Percentiles rank a stretch among this genome's conserved stretches.
These are phyloP conservation scores for Dispira simplex DNA, from an alignment of 192 early-diverging fungal genomes.

Conservation along the genomic window DNA sequence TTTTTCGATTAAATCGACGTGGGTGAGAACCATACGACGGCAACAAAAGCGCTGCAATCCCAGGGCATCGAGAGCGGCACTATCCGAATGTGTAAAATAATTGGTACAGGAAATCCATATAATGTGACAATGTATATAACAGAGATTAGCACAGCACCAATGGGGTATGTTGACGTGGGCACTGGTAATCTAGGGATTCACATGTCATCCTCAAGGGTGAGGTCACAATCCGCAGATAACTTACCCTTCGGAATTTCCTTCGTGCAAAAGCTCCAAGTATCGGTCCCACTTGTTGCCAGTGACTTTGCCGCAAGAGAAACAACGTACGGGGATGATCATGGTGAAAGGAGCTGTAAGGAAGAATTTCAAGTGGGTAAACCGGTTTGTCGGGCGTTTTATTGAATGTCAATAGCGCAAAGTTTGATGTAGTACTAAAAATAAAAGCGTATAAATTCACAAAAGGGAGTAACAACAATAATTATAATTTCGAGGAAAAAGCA, in stretches of 20 bases:
- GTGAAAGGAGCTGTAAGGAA: slow-evolving; percentile 10
- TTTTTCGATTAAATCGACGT: slow-evolving; percentile 97
- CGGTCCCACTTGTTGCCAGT: slow-evolving; percentile 95
- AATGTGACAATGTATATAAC: too few species aligned
- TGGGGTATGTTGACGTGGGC: too few species aligned
- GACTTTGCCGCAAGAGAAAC: slow-evolving; percentile 97
- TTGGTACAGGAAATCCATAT: too few species aligned
- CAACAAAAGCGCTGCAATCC: slow-evolving; percentile 90
- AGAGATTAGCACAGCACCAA: too few species aligned
- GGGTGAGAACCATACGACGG: slow-evolving; percentile 93
- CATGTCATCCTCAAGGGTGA: too few species aligned
- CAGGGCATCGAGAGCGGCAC: slow-evolving; percentile 55
- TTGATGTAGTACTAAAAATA: too few species aligned
- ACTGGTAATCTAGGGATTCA: too few species aligned
- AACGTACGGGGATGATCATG: slow-evolving; percentile 98
- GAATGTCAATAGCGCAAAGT: too few species aligned
- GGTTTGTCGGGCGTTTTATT: too few species aligned
- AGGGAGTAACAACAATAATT: too few species aligned
- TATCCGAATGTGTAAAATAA: slow-evolving; percentile 20
- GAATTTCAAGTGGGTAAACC: neutral
- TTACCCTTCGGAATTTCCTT: slow-evolving; percentile 67
- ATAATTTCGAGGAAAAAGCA: too few species aligned
- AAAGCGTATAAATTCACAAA: too few species aligned
- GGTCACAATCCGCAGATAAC: neutral
- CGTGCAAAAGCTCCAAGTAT: slow-evolving; percentile 66